phyloP scores from a whole-genome alignment of 106 monocot species.

The Dendrobium nobile region DNA sequence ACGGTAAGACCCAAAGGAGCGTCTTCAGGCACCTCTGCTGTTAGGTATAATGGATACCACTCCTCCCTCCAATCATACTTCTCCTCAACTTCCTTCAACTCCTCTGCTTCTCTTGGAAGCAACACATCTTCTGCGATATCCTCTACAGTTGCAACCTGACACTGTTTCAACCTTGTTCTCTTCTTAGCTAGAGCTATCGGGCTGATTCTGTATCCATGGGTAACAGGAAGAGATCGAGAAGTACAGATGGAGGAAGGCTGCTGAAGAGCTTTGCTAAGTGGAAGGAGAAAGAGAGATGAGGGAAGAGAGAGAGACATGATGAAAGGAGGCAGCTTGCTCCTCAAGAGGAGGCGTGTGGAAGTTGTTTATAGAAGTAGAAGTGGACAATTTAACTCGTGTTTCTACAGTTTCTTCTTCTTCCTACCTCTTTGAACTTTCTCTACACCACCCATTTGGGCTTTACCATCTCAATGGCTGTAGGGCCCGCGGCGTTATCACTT shows the following conservation, averaged over 20 bases:
- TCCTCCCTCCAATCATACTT: conserved; percentile 74
- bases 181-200: neutral
- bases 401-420: neutral
- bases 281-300: neutral
- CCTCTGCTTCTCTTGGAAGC: conserved; percentile 24
- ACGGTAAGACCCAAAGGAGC: conserved; percentile 56
- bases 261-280: neutral
- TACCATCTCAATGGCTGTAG: neutral
- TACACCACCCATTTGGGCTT: neutral
- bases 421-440: neutral
- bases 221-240: neutral
- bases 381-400: neutral
- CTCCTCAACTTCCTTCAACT: neutral
- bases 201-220: neutral
- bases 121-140: conserved; percentile 23
- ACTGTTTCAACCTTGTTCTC: conserved; percentile 3
- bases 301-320: conserved; percentile 1
- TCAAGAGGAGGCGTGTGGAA: neutral
- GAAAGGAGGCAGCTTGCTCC: neutral
- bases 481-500: neutral
- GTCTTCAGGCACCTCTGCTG: conserved; percentile 53
- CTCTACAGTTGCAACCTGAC: conserved; percentile 22
- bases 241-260: neutral
- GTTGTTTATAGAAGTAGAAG: neutral
- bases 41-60: conserved; percentile 71